A percentile compares a stretch with the other conserved stretches of the same genome.
Conservation (phyloP, 2,329 filamentous ascomycete species). For the Harringtonia aguacate region DNA sequence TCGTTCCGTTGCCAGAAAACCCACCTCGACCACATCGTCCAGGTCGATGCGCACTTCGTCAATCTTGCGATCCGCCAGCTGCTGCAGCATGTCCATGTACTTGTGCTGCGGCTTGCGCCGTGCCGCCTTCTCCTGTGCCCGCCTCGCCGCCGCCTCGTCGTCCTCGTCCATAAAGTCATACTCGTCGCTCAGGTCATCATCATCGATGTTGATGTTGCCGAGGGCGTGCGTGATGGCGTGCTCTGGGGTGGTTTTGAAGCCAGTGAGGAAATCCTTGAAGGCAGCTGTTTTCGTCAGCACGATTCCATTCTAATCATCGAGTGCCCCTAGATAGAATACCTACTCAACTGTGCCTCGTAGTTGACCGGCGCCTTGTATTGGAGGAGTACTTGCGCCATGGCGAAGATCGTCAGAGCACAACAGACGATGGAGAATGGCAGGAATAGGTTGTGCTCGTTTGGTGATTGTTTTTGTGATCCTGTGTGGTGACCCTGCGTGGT, state of each 20-base stretch:
- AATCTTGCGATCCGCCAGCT: slow-evolving; percentile 69
- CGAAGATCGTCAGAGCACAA: no score
- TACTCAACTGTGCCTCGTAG: slow-evolving; percentile 79
- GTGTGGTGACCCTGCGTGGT: no score
- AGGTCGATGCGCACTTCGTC: slow-evolving; percentile 78
- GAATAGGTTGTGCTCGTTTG: no score
- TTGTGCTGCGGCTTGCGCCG: slow-evolving; percentile 59
- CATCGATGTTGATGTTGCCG: slow-evolving; percentile 74
- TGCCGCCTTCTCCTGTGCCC: slow-evolving; percentile 36
- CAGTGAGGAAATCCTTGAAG: slow-evolving; percentile 78
- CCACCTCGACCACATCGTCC: slow-evolving; percentile 70
- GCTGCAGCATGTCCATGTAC: slow-evolving; percentile 80
- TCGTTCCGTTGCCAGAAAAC: no score
- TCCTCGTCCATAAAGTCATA: slow-evolving; percentile 88
- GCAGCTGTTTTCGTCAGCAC: slow-evolving; percentile 38
- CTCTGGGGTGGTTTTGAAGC: slow-evolving; percentile 73
- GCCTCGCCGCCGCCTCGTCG: slow-evolving; percentile 45
- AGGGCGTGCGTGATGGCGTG: slow-evolving; percentile 70
- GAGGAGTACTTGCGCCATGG: slow-evolving; percentile 65
- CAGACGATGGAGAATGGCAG: no score
- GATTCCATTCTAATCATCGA: no score
- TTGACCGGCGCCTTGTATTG: slow-evolving; percentile 70
- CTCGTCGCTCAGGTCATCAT: slow-evolving; percentile 78
- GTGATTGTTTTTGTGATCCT: no score
- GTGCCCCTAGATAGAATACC: slow-evolving; percentile 21